These are phyloP conservation scores for Penicillium verrucosum DNA, from an alignment of 2,329 filamentous ascomycete genomes.

Conservation along the genomic window DNA sequence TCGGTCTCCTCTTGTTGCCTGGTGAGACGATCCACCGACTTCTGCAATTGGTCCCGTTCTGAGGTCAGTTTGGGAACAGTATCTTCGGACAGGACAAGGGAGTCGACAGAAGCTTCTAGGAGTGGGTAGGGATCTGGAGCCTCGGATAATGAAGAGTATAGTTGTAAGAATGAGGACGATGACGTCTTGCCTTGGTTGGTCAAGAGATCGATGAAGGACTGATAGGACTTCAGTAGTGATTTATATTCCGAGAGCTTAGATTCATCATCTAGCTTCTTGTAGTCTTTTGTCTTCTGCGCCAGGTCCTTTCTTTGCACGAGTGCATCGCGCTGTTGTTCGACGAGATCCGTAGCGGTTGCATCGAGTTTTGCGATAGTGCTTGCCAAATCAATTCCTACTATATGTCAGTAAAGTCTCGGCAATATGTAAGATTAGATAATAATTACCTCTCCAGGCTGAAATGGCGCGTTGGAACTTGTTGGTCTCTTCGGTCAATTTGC, in stretches of 20 bases:
- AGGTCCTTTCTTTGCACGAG: constrained; percentile 93
- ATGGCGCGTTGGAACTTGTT: constrained; percentile 98
- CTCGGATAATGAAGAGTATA: constrained; percentile 91
- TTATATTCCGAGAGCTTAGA: constrained; percentile 87
- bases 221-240: constrained; percentile 87
- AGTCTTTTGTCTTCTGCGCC: constrained; percentile 99
- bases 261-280: constrained; percentile 86
- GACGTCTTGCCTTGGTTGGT: constrained; percentile 95
- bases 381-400: constrained; percentile 77
- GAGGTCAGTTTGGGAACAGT: constrained; percentile 83
- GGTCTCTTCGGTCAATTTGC: constrained; percentile 53
- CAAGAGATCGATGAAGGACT: constrained; percentile 93
- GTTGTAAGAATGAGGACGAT: constrained; percentile 86
- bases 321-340: constrained; percentile 89
- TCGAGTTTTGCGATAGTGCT: constrained; percentile 81
- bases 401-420: background rate
- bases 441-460: constrained; percentile 88
- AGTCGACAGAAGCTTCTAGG: constrained; percentile 93
- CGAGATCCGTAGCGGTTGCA: constrained; percentile 90
- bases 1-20: constrained; percentile 81
- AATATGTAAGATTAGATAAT: constrained; percentile 17
- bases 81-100: constrained; percentile 86
- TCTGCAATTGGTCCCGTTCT: constrained; percentile 85
- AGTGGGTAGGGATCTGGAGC: constrained; percentile 94
- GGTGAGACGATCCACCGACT: constrained; percentile 70